Evolutionary conservation across 2,329 filamentous ascomycete species (phyloP).

Genomic region (Exophiala xenobiotica): DNA sequence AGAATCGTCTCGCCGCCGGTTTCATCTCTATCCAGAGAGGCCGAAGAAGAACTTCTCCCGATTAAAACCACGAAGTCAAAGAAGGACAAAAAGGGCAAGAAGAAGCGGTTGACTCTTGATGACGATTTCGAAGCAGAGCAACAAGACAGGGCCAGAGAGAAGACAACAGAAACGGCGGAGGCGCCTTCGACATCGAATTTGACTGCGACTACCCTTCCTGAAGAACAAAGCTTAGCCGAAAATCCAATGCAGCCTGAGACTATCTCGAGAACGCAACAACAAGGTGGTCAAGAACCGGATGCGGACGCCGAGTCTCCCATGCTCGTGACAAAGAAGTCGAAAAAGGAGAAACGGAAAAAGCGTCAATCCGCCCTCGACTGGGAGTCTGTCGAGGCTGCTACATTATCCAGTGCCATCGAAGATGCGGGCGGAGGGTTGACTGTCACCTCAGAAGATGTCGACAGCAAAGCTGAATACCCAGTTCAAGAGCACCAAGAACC

Average conservation of each 20-base stretch:
- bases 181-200: not conserved
- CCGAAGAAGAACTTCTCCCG: not conserved
- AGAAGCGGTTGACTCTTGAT: conserved; percentile 16
- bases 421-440: not conserved
- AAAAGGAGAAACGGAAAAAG: conserved; percentile 40
- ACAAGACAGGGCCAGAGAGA: not conserved
- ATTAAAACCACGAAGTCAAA: no score
- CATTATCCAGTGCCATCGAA: not conserved
- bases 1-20: not conserved
- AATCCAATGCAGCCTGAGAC: no score
- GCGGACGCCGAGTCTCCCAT: not conserved
- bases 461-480: not conserved
- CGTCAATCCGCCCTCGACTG: conserved; percentile 32
- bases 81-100: conserved; percentile 27
- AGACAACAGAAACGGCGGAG: not conserved
- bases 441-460: not conserved
- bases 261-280: no score
- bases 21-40: not conserved
- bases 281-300: not conserved
- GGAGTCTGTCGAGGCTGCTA: not conserved
- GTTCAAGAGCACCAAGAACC: not conserved
- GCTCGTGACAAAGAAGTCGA: conserved; percentile 23
- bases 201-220: not conserved
- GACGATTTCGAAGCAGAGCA: conserved; percentile 3
- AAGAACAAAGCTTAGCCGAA: not conserved